Conservation (phyloP, 208 protist genomes). For the Acanthamoeba lenticulata region DNA sequence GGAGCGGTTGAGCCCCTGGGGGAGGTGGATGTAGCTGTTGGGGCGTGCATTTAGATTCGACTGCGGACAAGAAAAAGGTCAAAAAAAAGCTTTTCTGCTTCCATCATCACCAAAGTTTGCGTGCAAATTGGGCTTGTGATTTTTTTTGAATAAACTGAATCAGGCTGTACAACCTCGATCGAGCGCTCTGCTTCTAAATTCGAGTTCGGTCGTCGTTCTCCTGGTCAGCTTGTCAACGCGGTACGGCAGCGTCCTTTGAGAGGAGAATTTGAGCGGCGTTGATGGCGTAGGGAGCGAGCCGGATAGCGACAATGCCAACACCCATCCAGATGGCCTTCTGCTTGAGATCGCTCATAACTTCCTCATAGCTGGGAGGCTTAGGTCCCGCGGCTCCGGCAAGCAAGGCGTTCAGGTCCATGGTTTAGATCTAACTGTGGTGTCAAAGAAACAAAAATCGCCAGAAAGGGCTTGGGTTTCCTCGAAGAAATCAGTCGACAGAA, state of each 20-base stretch:
- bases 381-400: background rate
- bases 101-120: background rate
- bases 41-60: background rate
- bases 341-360: conserved; percentile 28
- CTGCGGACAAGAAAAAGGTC: background rate
- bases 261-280: conserved; percentile 27
- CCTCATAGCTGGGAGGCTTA: conserved; percentile 22
- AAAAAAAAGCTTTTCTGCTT: background rate
- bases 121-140: background rate
- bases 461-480: background rate
- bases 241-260: background rate
- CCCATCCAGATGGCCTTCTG: conserved; percentile 49
- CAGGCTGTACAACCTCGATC: background rate
- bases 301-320: background rate
- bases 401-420: background rate
- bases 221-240: background rate
- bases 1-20: background rate
- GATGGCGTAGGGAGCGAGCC: conserved; percentile 46
- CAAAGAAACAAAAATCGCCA: no score
- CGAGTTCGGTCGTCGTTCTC: no score
- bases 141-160: background rate
- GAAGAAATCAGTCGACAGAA: background rate
- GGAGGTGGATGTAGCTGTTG: background rate
- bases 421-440: no score
- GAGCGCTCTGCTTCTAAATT: no score